phyloP scores from a whole-genome alignment of 2,329 filamentous ascomycete genomes.

The Aureobasidium vineae region DNA sequence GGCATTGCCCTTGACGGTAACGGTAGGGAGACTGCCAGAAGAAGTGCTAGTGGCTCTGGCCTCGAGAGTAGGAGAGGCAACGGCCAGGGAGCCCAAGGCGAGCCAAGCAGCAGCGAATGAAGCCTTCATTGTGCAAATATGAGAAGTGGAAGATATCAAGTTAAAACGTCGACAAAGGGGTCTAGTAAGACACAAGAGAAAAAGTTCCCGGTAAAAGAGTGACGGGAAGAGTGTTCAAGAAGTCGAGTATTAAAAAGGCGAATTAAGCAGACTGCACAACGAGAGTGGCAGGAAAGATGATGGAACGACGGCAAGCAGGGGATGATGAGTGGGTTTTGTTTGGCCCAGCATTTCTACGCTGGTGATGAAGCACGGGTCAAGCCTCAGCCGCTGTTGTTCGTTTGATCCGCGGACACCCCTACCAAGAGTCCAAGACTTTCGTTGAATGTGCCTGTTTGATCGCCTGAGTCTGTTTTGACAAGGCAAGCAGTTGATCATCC shows the following conservation, averaged over 20 bases:
- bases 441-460: constrained; percentile 22
- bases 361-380: constrained; percentile 16
- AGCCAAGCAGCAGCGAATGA: constrained; percentile 40
- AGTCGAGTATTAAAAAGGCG: constrained; percentile 27
- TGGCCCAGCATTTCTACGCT: constrained; percentile 1
- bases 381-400: constrained; percentile 17
- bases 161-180: background rate
- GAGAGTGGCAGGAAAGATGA: constrained; percentile 24
- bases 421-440: background rate
- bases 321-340: constrained; percentile 21
- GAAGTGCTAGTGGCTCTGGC: constrained; percentile 41
- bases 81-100: constrained; percentile 47
- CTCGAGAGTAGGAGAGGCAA: constrained; percentile 42
- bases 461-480: background rate
- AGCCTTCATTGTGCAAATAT: constrained; percentile 53
- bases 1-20: constrained; percentile 64
- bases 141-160: constrained; percentile 3
- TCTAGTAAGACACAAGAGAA: constrained; percentile 16
- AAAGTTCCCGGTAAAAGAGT: constrained; percentile 23
- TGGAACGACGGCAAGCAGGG: constrained; percentile 9
- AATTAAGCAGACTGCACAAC: constrained; percentile 26
- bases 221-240: constrained; percentile 26
- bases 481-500: constrained; percentile 2
- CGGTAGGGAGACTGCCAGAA: constrained; percentile 50
- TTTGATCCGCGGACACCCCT: constrained; percentile 12